phyloP scores from a whole-genome alignment of 176 grass and related monocot genomes.

The Oryza glaberrima region DNA sequence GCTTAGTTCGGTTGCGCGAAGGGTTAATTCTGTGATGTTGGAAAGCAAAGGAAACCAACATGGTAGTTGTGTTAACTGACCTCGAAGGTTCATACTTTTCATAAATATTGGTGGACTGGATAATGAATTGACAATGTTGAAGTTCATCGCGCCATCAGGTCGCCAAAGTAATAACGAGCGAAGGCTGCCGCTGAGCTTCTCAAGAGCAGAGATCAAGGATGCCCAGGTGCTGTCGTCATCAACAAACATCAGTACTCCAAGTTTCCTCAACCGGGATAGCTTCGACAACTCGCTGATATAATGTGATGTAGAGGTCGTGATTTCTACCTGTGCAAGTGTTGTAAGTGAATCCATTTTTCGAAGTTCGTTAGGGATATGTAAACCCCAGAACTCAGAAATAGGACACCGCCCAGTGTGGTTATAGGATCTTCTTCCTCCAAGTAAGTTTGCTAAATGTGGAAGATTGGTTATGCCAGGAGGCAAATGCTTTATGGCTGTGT shows the following conservation, averaged over 20 bases:
- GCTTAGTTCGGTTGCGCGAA: slow-evolving; percentile 39
- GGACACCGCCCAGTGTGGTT: slow-evolving; percentile 20
- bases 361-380: slow-evolving; percentile 42
- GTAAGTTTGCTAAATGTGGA: slow-evolving; percentile 30
- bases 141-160: slow-evolving; percentile 38
- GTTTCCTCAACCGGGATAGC: slow-evolving; percentile 38
- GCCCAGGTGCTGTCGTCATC: slow-evolving; percentile 42
- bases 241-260: slow-evolving; percentile 54
- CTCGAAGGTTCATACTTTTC: slow-evolving; percentile 35
- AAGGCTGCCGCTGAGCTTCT: slow-evolving; percentile 5
- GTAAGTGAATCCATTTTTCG: slow-evolving; percentile 30
- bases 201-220: slow-evolving; percentile 37
- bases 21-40: slow-evolving; percentile 35
- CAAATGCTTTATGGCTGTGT: slow-evolving; percentile 40
- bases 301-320: not conserved
- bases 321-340: slow-evolving; percentile 43
- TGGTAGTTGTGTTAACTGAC: slow-evolving; percentile 32
- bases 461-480: slow-evolving; percentile 40
- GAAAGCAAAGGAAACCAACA: slow-evolving; percentile 27
- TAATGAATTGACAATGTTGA: slow-evolving; percentile 32
- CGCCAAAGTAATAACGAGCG: slow-evolving; percentile 42
- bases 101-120: slow-evolving; percentile 43
- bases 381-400: slow-evolving; percentile 35
- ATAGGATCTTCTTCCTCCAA: slow-evolving; percentile 44
- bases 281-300: slow-evolving; percentile 32